Conservation (phyloP, 1,139 yeast species). For the Yamadazyma mexicana region DNA sequence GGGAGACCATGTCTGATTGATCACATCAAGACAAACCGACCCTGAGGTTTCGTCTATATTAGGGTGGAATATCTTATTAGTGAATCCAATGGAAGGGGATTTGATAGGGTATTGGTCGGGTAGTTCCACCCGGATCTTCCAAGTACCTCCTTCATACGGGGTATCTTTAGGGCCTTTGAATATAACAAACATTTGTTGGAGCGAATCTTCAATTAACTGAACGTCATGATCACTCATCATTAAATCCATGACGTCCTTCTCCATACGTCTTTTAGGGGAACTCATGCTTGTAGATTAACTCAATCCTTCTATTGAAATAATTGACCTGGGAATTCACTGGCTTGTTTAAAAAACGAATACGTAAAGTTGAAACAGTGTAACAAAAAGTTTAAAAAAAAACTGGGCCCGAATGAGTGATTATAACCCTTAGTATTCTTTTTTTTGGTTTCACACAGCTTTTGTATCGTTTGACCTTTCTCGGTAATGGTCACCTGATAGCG, state of each 20-base stretch:
- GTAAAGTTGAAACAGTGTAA: background rate
- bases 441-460: constrained; percentile 5
- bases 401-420: constrained; percentile 3
- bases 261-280: constrained; percentile 85
- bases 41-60: constrained; percentile 90
- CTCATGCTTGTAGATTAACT: constrained; percentile 34
- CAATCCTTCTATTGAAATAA: too few species aligned
- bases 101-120: constrained; percentile 96
- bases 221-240: constrained; percentile 96
- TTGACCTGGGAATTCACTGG: too few species aligned
- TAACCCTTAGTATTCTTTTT: constrained; percentile 2
- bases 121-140: constrained; percentile 91
- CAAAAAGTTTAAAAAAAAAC: background rate
- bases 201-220: constrained; percentile 76
- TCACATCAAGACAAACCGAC: constrained; percentile 92
- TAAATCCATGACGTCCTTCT: constrained; percentile 95
- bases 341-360: too few species aligned
- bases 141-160: constrained; percentile 86
- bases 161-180: constrained; percentile 87
- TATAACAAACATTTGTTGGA: constrained; percentile 87
- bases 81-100: constrained; percentile 94
- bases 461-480: constrained; percentile 3
- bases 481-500: constrained; percentile 5
- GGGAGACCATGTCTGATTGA: constrained; percentile 98
- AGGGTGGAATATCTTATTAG: constrained; percentile 90